These are phyloP conservation scores for Trichoderma breve DNA, from an alignment of 2,329 filamentous ascomycete genomes.

Conservation along the genomic window DNA sequence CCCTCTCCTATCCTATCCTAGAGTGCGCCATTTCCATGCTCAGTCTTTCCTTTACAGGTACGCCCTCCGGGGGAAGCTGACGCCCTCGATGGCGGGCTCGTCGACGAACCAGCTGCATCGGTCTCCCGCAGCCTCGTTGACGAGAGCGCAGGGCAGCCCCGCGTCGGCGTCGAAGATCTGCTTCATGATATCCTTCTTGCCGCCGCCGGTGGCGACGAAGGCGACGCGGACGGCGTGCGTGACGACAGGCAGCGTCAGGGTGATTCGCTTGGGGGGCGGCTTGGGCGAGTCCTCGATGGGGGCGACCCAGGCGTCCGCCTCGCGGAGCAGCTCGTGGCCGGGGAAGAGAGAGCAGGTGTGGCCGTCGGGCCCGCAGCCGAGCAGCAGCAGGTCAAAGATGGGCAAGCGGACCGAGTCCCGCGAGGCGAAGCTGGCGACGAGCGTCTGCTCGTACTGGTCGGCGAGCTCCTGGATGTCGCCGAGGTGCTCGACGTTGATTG, in stretches of 20 bases:
- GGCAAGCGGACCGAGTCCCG: slow-evolving; percentile 93
- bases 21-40: not conserved
- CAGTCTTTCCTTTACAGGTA: slow-evolving; percentile 42
- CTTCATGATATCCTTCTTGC: slow-evolving; percentile 90
- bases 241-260: slow-evolving; percentile 86
- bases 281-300: slow-evolving; percentile 92
- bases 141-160: slow-evolving; percentile 77
- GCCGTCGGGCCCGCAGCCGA: slow-evolving; percentile 92
- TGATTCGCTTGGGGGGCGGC: slow-evolving; percentile 86
- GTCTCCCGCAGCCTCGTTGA: slow-evolving; percentile 81
- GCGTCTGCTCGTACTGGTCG: slow-evolving; percentile 85
- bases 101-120: slow-evolving; percentile 96
- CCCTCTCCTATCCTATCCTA: too few relatives aligned
- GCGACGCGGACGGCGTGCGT: slow-evolving; percentile 82
- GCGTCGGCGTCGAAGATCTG: slow-evolving; percentile 81
- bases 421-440: slow-evolving; percentile 82
- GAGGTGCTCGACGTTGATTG: slow-evolving; percentile 66
- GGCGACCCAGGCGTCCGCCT: slow-evolving; percentile 87
- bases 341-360: slow-evolving; percentile 98
- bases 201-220: slow-evolving; percentile 85
- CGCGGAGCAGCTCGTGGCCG: slow-evolving; percentile 79
- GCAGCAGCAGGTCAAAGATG: slow-evolving; percentile 89
- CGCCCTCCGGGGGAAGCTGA: slow-evolving; percentile 75
- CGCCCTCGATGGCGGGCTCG: slow-evolving; percentile 77
- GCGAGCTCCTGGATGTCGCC: slow-evolving; percentile 88